These are phyloP conservation scores for Porphyrellus cyaneotinctus DNA, from an alignment of 768 basidiomycete species.

Conservation along the genomic window DNA sequence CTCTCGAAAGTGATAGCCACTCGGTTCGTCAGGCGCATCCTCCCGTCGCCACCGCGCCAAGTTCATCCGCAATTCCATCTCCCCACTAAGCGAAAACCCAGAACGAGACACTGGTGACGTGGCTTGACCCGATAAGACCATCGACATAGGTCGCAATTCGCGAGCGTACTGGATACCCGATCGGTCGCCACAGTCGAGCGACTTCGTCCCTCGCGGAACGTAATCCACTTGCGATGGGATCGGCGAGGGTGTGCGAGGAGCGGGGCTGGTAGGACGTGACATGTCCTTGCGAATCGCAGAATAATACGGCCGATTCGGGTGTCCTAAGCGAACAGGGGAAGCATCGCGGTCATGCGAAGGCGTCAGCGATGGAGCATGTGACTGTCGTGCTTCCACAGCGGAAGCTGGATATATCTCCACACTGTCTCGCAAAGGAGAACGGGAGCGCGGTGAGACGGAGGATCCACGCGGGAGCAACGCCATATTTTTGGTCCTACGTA, in stretches of 20 bases:
- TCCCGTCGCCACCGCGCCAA: conserved; percentile 38
- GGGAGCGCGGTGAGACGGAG: conserved; percentile 19
- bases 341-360: conserved; percentile 20
- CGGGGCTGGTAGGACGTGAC: conserved; percentile 39
- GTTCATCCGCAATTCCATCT: conserved; percentile 56
- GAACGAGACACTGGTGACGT: conserved; percentile 16
- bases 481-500: conserved; percentile 40
- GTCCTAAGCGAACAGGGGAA: conserved; percentile 41
- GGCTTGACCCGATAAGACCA: conserved; percentile 21
- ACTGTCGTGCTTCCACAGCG: conserved; percentile 17
- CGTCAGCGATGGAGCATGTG: conserved; percentile 18
- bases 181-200: conserved; percentile 28
- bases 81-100: conserved; percentile 57
- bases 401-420: conserved; percentile 17
- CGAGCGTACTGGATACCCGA: conserved; percentile 14
- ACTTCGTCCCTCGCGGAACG: conserved; percentile 30
- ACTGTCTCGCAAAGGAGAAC: conserved; percentile 22
- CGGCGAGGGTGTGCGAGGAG: conserved; percentile 27
- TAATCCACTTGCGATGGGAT: conserved; percentile 22
- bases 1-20: conserved; percentile 31
- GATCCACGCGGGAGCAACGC: conserved; percentile 29
- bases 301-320: conserved; percentile 53
- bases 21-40: conserved; percentile 29
- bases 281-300: conserved; percentile 48
- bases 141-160: conserved; percentile 28